phyloP scores from a whole-genome alignment of 1,284 basidiomycete species.

The Pascua guehoae region DNA sequence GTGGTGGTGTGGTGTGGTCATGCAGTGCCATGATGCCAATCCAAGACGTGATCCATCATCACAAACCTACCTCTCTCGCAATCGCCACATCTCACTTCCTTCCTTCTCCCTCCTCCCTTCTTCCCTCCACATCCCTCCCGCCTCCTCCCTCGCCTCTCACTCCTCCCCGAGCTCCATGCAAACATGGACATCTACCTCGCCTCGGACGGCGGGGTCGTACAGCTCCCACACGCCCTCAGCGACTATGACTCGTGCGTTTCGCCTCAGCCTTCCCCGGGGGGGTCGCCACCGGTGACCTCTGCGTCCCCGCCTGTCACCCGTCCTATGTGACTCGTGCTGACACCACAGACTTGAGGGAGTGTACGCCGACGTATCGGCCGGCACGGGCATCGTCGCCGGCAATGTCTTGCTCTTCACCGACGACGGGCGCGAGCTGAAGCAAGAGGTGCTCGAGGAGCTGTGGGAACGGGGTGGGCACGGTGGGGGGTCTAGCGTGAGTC shows the following conservation, averaged over 20 bases:
- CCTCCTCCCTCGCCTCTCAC: neutral
- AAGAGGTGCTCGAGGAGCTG: conserved; percentile 34
- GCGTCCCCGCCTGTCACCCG: neutral
- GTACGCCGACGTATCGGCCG: conserved; percentile 24
- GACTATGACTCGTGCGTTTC: conserved; percentile 39
- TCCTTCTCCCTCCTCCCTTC: neutral
- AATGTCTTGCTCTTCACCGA: conserved; percentile 44
- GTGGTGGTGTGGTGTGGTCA: too few relatives aligned
- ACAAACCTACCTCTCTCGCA: neutral
- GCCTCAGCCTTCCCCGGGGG: neutral
- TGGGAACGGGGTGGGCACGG: conserved; percentile 41
- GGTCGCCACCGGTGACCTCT: neutral
- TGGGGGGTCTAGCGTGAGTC: conserved; percentile 22
- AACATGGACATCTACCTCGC: conserved; percentile 41
- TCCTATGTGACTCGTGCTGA: neutral
- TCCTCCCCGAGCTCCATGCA: neutral
- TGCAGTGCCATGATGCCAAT: too few relatives aligned
- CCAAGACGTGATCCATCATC: too few relatives aligned
- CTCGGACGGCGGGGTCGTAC: conserved; percentile 37
- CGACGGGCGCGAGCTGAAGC: conserved; percentile 39
- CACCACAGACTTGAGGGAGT: conserved; percentile 34
- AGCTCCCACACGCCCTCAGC: conserved; percentile 25
- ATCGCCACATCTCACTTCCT: neutral
- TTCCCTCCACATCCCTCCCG: neutral
- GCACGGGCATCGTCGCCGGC: conserved; percentile 23